Evolutionary conservation across 192 early-diverging fungal species (phyloP), one percentile per base, ranked within the genome.

Genomic region (Cetraspora pellucida): DNA sequence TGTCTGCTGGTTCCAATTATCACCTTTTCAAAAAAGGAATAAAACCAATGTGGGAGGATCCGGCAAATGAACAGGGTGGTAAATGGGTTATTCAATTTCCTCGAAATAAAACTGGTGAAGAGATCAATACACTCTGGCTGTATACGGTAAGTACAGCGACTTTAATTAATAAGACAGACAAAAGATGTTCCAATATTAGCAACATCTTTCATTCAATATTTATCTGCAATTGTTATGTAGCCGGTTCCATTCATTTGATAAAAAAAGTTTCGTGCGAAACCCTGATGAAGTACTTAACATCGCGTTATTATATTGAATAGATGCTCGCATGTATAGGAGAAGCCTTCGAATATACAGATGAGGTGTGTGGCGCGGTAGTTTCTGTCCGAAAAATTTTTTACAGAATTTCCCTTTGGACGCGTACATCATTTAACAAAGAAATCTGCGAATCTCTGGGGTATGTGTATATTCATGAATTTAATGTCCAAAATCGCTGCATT

Each of bases 21-120:
- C 95, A 97, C 73, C 78, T 98, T 71, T 98, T 98, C 88, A 94
- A 95, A 84, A 85, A 92, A 61, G 95, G 95, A 23, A 85, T 97
- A 72, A 89, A 90, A 81, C 97, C 96, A 10, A 91, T 91, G 89
- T 97, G 97, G 96, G 97, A 99, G 84, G 96, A 99, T 78, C 82
- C 90, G 13, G 89, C 85, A 50, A 99, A 99, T 89, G 87, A 83
- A 54, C 84, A 95, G 44, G 96, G 97, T 74, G 96, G 96, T 47
- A 96, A 96, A 82, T 97, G 96, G 93, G 89, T 90, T 65, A 85
- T 93, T 68, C 85, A 89, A 72, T 82, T 95, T 67, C 88, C 89
- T 64, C 87, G 91, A 77, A 85, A 82, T 67, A 91, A 91, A 77
- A 87, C 89, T 23, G 90, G 86, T 72, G 88, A 87, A 61, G 91